phyloP scores from a whole-genome alignment of 768 basidiomycete species.

The Hysterangium stoloniferum region DNA sequence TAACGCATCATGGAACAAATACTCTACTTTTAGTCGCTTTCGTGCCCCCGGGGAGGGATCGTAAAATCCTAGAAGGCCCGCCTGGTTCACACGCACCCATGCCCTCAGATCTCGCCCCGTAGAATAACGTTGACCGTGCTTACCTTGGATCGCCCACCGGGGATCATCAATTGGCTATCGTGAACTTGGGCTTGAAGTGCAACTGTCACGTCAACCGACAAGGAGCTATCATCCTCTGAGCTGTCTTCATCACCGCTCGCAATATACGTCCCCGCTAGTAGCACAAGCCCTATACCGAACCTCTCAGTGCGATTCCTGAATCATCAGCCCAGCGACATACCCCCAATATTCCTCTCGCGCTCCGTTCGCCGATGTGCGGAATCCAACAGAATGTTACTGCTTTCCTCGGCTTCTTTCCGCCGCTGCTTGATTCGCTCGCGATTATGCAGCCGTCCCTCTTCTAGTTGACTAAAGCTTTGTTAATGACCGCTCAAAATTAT shows the following conservation, averaged over 20 bases:
- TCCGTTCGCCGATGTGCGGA: conserved; percentile 56
- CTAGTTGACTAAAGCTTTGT: conserved; percentile 46
- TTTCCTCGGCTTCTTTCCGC: conserved; percentile 56
- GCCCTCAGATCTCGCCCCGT: conserved; percentile 5
- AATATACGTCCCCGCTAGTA: conserved; percentile 70
- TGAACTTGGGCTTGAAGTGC: conserved; percentile 77
- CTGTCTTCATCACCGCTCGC: conserved; percentile 39
- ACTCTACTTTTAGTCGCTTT: conserved; percentile 66
- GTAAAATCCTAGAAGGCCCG: conserved; percentile 78
- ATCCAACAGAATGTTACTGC: conserved; percentile 55
- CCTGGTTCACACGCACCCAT: conserved; percentile 32
- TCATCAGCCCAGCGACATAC: conserved; percentile 29
- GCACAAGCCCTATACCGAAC: conserved; percentile 54
- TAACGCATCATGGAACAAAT: conserved; percentile 62
- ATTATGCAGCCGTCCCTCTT: conserved; percentile 51
- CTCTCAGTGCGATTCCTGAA: not conserved
- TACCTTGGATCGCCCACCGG: conserved; percentile 71
- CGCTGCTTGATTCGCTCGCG: conserved; percentile 59
- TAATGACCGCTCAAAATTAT: conserved; percentile 10
- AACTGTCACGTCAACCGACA: conserved; percentile 63
- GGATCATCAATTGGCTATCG: conserved; percentile 70
- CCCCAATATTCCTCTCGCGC: conserved; percentile 58
- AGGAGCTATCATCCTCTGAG: conserved; percentile 50
- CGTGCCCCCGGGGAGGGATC: conserved; percentile 71
- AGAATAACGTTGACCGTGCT: conserved; percentile 14